phyloP scores from a whole-genome alignment of 1,284 basidiomycete species.

The Hypsizygus ulmarius region DNA sequence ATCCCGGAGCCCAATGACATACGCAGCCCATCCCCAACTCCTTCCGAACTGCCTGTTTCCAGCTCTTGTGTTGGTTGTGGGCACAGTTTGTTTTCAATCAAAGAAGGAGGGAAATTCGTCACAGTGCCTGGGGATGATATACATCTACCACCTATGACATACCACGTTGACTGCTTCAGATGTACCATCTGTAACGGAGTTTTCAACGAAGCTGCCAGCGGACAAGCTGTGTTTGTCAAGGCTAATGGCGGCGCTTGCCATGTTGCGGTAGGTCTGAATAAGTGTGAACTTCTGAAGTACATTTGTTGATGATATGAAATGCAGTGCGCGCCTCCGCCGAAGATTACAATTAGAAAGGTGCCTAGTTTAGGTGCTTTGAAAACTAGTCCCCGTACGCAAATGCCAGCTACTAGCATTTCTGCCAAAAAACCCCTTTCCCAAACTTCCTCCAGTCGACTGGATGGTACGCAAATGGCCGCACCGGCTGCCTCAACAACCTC shows the following conservation, averaged over 20 bases:
- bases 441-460: constrained; percentile 29
- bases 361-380: constrained; percentile 17
- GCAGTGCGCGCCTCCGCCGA: constrained; percentile 64
- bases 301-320: constrained; percentile 7
- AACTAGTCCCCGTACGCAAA: constrained; percentile 1
- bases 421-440: constrained; percentile 2
- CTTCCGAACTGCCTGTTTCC: constrained; percentile 22
- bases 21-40: not conserved
- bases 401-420: constrained; percentile 4
- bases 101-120: constrained; percentile 50
- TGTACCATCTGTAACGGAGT: constrained; percentile 62
- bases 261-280: constrained; percentile 49
- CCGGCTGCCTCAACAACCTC: constrained; percentile 37
- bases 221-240: constrained; percentile 66
- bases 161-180: constrained; percentile 72
- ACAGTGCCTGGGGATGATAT: constrained; percentile 59
- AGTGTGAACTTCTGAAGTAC: constrained; percentile 7
- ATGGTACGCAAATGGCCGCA: constrained; percentile 37
- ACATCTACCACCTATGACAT: constrained; percentile 48
- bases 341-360: constrained; percentile 35
- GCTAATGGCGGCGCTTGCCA: constrained; percentile 67
- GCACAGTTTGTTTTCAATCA: constrained; percentile 53
- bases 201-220: constrained; percentile 59
- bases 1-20: not conserved
- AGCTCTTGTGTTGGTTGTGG: constrained; percentile 55